Percentiles rank a stretch among this genome's conserved stretches.
phyloP scores from a whole-genome alignment of 176 grass and related monocot species.

The Oryza punctata region DNA sequence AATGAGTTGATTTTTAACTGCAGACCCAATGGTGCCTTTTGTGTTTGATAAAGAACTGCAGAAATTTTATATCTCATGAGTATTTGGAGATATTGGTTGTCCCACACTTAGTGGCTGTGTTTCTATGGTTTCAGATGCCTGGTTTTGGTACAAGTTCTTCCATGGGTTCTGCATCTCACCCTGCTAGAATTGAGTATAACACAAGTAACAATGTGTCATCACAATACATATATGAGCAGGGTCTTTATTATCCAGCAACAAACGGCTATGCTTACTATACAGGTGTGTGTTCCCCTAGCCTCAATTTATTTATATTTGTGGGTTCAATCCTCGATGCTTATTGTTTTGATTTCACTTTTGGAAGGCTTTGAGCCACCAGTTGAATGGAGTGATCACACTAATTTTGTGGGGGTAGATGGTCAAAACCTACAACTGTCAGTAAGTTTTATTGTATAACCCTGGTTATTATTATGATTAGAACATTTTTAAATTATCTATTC shows the following conservation, averaged over 20 bases:
- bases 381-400: slow-evolving; percentile 55
- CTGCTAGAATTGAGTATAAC: slow-evolving; percentile 49
- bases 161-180: slow-evolving; percentile 39
- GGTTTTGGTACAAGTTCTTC: slow-evolving; percentile 40
- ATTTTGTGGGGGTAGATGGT: slow-evolving; percentile 58
- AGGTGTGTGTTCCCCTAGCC: slow-evolving; percentile 38
- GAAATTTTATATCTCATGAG: neutral
- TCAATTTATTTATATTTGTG: slow-evolving; percentile 1
- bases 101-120: neutral
- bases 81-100: neutral
- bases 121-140: slow-evolving; percentile 62
- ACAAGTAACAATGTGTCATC: slow-evolving; percentile 39
- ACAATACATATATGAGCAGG: slow-evolving; percentile 60
- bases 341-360: slow-evolving; percentile 10
- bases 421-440: slow-evolving; percentile 55
- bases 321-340: slow-evolving; percentile 3
- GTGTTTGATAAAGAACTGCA: neutral
- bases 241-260: slow-evolving; percentile 59
- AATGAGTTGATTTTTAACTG: neutral
- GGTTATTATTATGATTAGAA: slow-evolving; percentile 5
- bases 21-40: neutral
- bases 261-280: slow-evolving; percentile 58
- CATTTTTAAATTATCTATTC: neutral
- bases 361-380: slow-evolving; percentile 59
- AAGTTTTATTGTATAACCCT: slow-evolving; percentile 21